Percentiles rank a stretch among this genome's conserved stretches.
Evolutionary conservation across 129 eudicot genomes (phyloP).

Genomic region (Saussurea involucrata): DNA sequence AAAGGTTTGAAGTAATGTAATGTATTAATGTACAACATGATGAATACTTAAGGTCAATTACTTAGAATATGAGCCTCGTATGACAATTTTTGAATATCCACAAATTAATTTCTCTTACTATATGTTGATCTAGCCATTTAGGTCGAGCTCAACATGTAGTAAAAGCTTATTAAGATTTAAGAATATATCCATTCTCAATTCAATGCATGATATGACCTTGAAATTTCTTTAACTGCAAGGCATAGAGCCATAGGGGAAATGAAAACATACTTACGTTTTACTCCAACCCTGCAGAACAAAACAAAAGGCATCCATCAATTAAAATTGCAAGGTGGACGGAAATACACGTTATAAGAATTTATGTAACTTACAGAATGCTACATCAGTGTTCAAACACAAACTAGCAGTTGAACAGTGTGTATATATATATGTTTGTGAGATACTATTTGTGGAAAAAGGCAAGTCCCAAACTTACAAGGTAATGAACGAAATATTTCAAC

Average conservation of each 20-base stretch:
- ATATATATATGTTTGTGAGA: constrained; percentile 4
- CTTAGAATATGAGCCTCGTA: not conserved
- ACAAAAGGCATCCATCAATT: not conserved
- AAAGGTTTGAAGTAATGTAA: constrained; percentile 1
- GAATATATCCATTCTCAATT: not conserved
- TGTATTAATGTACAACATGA: not conserved
- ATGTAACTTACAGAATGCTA: not conserved
- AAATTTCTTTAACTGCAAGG: constrained; percentile 9
- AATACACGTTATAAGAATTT: not conserved
- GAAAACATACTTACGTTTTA: constrained; percentile 67
- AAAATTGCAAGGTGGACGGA: constrained; percentile 8
- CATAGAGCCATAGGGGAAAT: not conserved
- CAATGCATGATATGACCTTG: not conserved
- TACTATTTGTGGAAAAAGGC: not conserved
- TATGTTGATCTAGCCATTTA: not conserved
- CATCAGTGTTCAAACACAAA: constrained; percentile 5
- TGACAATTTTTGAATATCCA: not conserved
- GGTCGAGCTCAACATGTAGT: not conserved
- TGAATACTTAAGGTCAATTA: not conserved
- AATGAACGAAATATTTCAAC: constrained; percentile 87
- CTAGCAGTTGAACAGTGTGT: not conserved
- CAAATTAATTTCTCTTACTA: not conserved
- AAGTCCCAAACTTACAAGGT: constrained; percentile 66
- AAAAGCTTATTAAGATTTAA: not conserved
- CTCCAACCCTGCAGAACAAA: constrained; percentile 89